Percentiles rank a stretch among this genome's conserved stretches.
These are phyloP conservation scores for Hortaea sp. DNA, from an alignment of 2,329 filamentous ascomycete genomes.

Conservation along the genomic window DNA sequence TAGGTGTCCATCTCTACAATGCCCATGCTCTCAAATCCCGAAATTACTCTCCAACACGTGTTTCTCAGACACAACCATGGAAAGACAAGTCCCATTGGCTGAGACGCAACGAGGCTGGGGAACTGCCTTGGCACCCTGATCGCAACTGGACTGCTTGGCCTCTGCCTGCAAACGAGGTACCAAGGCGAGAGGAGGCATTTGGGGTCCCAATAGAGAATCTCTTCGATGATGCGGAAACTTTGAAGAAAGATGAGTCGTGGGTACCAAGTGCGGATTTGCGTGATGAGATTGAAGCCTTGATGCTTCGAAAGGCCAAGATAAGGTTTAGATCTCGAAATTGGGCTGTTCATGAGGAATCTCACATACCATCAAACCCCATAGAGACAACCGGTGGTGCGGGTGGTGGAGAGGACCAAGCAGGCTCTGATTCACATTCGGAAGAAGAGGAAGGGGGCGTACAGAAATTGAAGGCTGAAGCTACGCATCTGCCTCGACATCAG, in stretches of 20 bases:
- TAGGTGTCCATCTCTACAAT: conserved; percentile 71
- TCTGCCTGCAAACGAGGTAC: conserved; percentile 51
- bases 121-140: conserved; percentile 34
- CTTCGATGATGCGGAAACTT: conserved; percentile 7
- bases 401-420: too few relatives aligned
- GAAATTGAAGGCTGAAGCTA: neutral
- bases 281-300: conserved; percentile 57
- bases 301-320: conserved; percentile 58
- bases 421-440: too few relatives aligned
- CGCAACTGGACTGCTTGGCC: conserved; percentile 82
- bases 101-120: conserved; percentile 19
- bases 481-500: too few relatives aligned
- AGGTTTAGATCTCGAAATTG: conserved; percentile 20
- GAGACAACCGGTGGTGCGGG: too few relatives aligned
- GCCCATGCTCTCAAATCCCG: conserved; percentile 56
- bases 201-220: conserved; percentile 18
- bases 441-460: too few relatives aligned
- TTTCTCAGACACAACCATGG: conserved; percentile 19
- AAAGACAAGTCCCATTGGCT: conserved; percentile 26
- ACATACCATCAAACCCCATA: neutral
- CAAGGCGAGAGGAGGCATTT: conserved; percentile 44
- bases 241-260: conserved; percentile 11
- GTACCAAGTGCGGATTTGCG: conserved; percentile 54
- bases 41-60: conserved; percentile 8
- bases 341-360: neutral